Base-by-base conservation (phyloP, 106 monocot species). In the Phalaenopsis equestris region DNA sequence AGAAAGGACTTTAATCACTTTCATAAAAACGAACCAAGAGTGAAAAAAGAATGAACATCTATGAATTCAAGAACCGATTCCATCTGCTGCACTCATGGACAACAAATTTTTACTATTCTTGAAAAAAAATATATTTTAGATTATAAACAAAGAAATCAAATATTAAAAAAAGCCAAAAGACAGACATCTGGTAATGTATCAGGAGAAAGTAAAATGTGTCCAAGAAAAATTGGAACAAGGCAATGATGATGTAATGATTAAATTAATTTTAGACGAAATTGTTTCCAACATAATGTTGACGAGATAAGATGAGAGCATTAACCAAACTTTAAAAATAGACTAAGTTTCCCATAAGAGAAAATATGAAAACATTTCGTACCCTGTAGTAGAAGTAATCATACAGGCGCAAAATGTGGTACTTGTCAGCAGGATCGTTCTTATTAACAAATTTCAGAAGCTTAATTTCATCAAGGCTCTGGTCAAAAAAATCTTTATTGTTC, bases 401-500 rank as follows among this genome's bases (percentile, higher is more conserved):
- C 45, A 99, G 79, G 55, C 95, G 99, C 73, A 99, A 86, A 52
- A 99, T 76, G 73, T 99, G 99, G 83, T 89, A 95, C 85, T 91
- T 95, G 87, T 99, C 99, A 49, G 83, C 93, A 81, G 99, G 95
- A 83, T 99, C 99, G 87, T 99, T 86, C 84, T 93, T 95, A 87
- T 99, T 99, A 48, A 95, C 88, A 93, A 76, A 99, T 85, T 99
- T 99, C 68, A 99, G 81, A 77, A 99, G 99, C 86, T 99, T 99
- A 80, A 99, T 99, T 85, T 99, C 99, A 86, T 99, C 99, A 80
- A 99, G 91, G 81, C 99, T 99, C 88, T 99, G 99, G 72, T 99
- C 99, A 68, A 99, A 99, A 81, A 99, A 99, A 85, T 99, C 99
- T 83, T 99, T 99, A 84, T 99, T 99, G 80, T 99, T 99, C 85